Percentiles rank a stretch among this genome's conserved stretches.
Evolutionary conservation across 352 stramenopile genomes (phyloP).

Genomic region (Aphanomyces astaci): DNA sequence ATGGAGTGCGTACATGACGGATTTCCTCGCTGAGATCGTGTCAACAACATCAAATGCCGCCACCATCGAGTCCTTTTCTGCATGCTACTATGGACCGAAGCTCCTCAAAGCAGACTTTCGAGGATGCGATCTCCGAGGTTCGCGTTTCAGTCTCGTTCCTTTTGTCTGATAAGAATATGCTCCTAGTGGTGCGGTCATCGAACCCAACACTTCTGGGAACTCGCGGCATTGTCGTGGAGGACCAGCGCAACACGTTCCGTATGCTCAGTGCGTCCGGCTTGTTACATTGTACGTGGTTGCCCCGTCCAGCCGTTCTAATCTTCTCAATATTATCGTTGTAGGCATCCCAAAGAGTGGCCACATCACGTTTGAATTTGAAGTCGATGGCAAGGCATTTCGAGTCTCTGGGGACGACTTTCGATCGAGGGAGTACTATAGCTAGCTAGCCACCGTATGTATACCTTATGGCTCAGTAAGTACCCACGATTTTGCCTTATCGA

Average conservation of each 20-base stretch:
- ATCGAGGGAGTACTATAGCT: neutral
- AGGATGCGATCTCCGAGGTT: conserved; percentile 7
- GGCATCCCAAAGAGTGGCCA: neutral
- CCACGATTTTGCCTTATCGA: too few species aligned
- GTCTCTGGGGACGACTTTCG: neutral
- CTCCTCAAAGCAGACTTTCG: conserved; percentile 19
- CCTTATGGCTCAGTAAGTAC: too few species aligned
- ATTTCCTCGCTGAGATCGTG: neutral
- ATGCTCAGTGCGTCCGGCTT: neutral
- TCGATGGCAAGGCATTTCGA: neutral
- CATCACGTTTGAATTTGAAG: conserved; percentile 2
- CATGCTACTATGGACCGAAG: conserved; percentile 15
- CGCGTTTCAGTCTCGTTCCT: neutral
- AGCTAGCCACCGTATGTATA: too few species aligned
- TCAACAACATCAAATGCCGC: neutral
- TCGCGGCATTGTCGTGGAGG: conserved; percentile 9
- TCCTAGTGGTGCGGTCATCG: conserved; percentile 5
- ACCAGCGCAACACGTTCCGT: conserved; percentile 13
- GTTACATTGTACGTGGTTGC: neutral
- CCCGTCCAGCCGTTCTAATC: too few species aligned
- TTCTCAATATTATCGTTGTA: conserved; percentile 1
- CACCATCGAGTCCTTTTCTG: conserved; percentile 4
- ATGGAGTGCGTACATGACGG: conserved; percentile 14
- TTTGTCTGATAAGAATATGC: neutral
- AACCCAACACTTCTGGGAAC: conserved; percentile 1